Conservation (phyloP, 352 stramenopile species). For the Phytopythium cucurbitacearum region DNA sequence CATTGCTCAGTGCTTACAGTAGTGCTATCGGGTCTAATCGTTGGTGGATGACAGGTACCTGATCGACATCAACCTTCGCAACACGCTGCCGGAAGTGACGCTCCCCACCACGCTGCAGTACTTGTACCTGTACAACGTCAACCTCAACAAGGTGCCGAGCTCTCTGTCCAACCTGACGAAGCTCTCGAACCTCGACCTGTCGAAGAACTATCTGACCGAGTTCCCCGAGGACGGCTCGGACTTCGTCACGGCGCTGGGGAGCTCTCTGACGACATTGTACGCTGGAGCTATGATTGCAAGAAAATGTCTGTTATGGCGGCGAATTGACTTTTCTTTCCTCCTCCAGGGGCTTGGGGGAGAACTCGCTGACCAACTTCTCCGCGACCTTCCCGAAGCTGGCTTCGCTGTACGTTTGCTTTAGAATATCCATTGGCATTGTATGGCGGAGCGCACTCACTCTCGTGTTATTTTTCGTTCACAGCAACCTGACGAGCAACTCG, state of each 20-base stretch:
- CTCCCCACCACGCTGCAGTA: constrained; percentile 19
- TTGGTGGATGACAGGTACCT: constrained; percentile 5
- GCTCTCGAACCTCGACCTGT: constrained; percentile 30
- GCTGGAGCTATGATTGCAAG: not conserved
- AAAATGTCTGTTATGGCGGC: too few species aligned
- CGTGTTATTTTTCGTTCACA: not conserved
- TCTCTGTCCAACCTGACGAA: constrained; percentile 28
- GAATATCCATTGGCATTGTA: too few species aligned
- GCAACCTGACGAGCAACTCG: constrained; percentile 42
- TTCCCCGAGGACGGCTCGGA: constrained; percentile 27
- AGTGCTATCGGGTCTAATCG: not conserved
- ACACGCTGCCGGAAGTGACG: constrained; percentile 25
- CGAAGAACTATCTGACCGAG: constrained; percentile 43
- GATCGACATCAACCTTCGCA: constrained; percentile 27
- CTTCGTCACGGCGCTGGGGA: constrained; percentile 22
- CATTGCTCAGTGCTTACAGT: not conserved
- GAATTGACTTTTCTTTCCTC: not conserved
- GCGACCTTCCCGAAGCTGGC: constrained; percentile 24
- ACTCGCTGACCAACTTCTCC: constrained; percentile 38
- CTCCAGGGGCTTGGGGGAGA: constrained; percentile 28
- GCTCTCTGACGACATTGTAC: constrained; percentile 21
- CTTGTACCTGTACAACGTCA: constrained; percentile 42
- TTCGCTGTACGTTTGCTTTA: constrained; percentile 12
- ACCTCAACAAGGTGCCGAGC: constrained; percentile 35
- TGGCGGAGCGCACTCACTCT: not conserved